Conservation (phyloP, 208 protist species). For the Trypanosoma cruzi region DNA sequence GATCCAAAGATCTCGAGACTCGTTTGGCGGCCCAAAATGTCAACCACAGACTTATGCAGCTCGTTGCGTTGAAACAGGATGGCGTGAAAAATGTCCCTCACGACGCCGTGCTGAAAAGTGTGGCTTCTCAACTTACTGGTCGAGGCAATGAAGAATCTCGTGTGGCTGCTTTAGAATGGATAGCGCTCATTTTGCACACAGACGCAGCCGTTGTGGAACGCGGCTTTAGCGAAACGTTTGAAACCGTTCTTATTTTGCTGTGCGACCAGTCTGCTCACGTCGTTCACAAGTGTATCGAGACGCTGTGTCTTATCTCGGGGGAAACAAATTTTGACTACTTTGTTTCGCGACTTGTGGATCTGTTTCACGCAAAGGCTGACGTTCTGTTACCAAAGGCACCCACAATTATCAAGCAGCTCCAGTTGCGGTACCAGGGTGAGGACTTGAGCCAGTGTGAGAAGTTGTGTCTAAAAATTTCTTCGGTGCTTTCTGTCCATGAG, state of each 20-base stretch:
- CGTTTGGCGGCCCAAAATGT: slow-evolving; percentile 36
- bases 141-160: slow-evolving; percentile 48
- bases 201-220: slow-evolving; percentile 24
- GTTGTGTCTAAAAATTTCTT: slow-evolving; percentile 26
- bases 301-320: slow-evolving; percentile 42
- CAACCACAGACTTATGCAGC: slow-evolving; percentile 33
- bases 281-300: slow-evolving; percentile 47
- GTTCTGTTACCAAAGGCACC: slow-evolving; percentile 42
- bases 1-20: slow-evolving; percentile 31
- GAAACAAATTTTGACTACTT: slow-evolving; percentile 42
- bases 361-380: slow-evolving; percentile 30
- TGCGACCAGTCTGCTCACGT: slow-evolving; percentile 48
- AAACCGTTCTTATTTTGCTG: slow-evolving; percentile 33
- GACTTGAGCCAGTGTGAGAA: slow-evolving; percentile 33
- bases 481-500: slow-evolving; percentile 18
- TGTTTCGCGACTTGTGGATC: slow-evolving; percentile 25
- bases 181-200: slow-evolving; percentile 41
- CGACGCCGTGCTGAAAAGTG: slow-evolving; percentile 25
- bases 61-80: slow-evolving; percentile 6
- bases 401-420: slow-evolving; percentile 50
- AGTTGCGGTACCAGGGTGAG: slow-evolving; percentile 34
- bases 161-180: slow-evolving; percentile 58
- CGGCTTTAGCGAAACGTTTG: slow-evolving; percentile 28
- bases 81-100: slow-evolving; percentile 11
- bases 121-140: slow-evolving; percentile 16